Evolutionary conservation across 192 early-diverging fungal species (phyloP).

Genomic region (Backusella parvicylindrica): DNA sequence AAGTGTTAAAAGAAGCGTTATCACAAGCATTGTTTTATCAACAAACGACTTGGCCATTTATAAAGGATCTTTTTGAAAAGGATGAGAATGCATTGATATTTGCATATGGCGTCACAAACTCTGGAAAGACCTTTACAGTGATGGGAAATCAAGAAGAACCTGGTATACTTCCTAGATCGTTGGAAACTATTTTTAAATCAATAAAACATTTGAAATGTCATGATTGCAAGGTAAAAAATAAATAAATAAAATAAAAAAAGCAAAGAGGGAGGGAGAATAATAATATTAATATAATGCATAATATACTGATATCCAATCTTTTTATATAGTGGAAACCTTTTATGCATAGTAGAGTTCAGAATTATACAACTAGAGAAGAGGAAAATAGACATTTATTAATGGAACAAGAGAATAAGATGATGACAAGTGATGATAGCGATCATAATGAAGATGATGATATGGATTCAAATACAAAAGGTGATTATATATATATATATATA

Average conservation of each 20-base stretch:
- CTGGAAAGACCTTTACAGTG: constrained; percentile 69
- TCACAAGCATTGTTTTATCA: constrained; percentile 53
- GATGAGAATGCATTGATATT: constrained; percentile 63
- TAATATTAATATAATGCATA: too few relatives aligned
- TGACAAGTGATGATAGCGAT: not conserved
- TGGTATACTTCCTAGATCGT: constrained; percentile 56
- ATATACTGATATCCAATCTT: too few relatives aligned
- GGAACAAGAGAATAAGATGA: not conserved
- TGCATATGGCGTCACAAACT: constrained; percentile 69
- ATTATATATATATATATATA: too few relatives aligned
- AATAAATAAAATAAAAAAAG: not conserved
- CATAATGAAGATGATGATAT: not conserved
- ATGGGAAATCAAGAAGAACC: constrained; percentile 44
- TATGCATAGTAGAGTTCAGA: constrained; percentile 31
- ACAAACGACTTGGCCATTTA: constrained; percentile 53
- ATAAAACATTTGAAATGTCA: constrained; percentile 18
- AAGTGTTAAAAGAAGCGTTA: constrained; percentile 44
- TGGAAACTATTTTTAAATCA: constrained; percentile 55
- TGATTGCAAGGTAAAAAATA: not conserved
- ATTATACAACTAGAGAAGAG: constrained; percentile 21
- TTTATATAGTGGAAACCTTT: constrained; percentile 31
- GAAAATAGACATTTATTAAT: constrained; percentile 20
- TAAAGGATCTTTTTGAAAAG: constrained; percentile 50
- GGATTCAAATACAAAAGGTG: not conserved
- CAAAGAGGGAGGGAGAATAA: constrained; percentile 17